Evolutionary conservation across 108 stramenopile genomes (phyloP), one percentile per base, ranked within the genome.

Genomic region (Aureococcus anophagefferens): DNA sequence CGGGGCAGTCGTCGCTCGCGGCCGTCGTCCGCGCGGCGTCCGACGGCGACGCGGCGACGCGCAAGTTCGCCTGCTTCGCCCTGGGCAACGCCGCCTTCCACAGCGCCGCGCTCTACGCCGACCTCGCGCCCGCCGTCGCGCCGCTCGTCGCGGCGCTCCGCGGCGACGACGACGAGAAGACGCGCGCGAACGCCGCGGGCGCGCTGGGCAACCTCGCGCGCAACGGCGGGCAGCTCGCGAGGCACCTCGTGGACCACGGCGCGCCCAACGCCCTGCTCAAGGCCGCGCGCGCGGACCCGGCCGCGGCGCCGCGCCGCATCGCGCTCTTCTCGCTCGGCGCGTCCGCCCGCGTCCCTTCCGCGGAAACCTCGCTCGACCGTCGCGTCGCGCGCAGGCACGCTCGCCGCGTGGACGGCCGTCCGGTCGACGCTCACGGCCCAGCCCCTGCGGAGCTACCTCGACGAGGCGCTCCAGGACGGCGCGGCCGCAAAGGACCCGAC

Each of bases 1-100:
- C 44, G 68, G 72, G 35, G 17, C 37, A 35, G 17, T 30, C 68
- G 30, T 0, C 40, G 33, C 36, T 75, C 0, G 68, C 25, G 4
- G 28, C 15, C 35, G 35, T 75, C 30, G 46, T 73, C 5, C 59
- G 7, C 32, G 44, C 65, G 17, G 35, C 34, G 59, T 45, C 29
- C 32, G 82, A 83, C 67, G 71, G 25, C 33, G 84, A 83, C 78
- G 64, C 70, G 21, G 64, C 72, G 30, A 71, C 83, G 4, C 63
- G 82, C 25, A 84, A 84, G 79, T 81, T 85, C 33, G 83, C 84
- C 25, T 77, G 69, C 77, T 84, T 85, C 45, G 84, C 84, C 25
- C 74, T 86, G 30, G 85, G 85, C 29, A 86, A 86, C 67, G 84
- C 84, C 18, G 85, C 85, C 16, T 86, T 82, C 69, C 85, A 86